Conservation (phyloP, 768 basidiomycete genomes). For the Tylopilus sp. region DNA sequence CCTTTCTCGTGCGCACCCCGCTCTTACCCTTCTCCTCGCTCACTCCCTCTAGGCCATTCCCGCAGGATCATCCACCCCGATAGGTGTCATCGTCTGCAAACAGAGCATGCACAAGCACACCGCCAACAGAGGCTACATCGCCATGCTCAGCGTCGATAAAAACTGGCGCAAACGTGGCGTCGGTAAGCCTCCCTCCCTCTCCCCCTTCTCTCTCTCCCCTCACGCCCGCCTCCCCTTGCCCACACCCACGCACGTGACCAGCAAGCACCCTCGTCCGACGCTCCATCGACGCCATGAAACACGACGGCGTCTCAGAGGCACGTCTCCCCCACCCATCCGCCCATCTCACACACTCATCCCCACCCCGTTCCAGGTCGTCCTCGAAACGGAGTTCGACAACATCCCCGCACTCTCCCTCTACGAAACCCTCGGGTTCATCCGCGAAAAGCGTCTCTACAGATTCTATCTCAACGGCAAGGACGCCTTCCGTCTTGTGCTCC, state of each 20-base stretch:
- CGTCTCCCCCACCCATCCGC: conserved; percentile 20
- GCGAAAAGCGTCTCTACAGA: conserved; percentile 89
- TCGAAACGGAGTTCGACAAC: conserved; percentile 97
- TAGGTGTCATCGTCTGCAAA: conserved; percentile 96
- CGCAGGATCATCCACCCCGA: conserved; percentile 45
- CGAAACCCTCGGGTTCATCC: conserved; percentile 89
- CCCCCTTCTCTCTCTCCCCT: not conserved
- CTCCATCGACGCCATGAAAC: conserved; percentile 82
- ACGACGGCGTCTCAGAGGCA: conserved; percentile 83
- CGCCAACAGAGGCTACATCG: conserved; percentile 90
- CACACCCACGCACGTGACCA: conserved; percentile 31
- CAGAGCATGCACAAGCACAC: conserved; percentile 81
- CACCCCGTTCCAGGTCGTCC: conserved; percentile 59
- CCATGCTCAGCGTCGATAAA: conserved; percentile 91
- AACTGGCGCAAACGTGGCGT: conserved; percentile 88
- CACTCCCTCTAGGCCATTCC: conserved; percentile 24
- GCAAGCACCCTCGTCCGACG: conserved; percentile 82
- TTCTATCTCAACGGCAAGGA: conserved; percentile 99
- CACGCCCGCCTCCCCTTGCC: conserved; percentile 1
- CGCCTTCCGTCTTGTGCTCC: conserved; percentile 79
- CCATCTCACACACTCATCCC: not conserved
- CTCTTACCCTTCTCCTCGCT: not conserved
- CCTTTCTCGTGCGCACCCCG: conserved; percentile 57
- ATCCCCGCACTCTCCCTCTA: conserved; percentile 83
- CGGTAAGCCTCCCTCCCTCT: conserved; percentile 50